phyloP scores from a whole-genome alignment of 148 eudicot genomes.

The Pouteria glomerata region DNA sequence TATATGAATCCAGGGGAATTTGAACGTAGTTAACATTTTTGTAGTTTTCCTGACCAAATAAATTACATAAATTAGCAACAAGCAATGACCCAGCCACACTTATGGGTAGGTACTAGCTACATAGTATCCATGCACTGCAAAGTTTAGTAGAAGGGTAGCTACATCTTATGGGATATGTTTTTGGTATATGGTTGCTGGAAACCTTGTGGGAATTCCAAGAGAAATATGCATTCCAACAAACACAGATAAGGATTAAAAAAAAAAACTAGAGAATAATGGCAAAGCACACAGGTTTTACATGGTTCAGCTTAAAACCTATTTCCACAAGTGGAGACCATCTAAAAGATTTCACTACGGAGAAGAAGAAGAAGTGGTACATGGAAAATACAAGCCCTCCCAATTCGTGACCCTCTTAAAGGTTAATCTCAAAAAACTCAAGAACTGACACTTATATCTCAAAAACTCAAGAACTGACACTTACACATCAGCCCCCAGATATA shows the following conservation, averaged over 20 bases:
- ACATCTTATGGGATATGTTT: neutral
- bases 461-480: too few species aligned
- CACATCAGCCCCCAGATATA: too few species aligned
- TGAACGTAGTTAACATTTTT: too few species aligned
- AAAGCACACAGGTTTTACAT: neutral
- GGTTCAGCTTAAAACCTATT: neutral
- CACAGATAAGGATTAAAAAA: neutral
- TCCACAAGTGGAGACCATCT: neutral
- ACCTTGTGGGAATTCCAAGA: neutral
- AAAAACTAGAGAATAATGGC: neutral
- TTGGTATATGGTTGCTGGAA: neutral
- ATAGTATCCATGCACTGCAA: neutral
- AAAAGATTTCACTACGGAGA: neutral
- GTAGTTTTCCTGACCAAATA: too few species aligned
- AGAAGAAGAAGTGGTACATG: neutral
- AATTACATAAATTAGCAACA: too few species aligned
- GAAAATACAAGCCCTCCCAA: neutral
- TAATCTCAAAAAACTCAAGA: neutral
- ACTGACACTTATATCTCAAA: neutral
- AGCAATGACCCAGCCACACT: too few species aligned
- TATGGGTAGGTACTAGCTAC: too few species aligned
- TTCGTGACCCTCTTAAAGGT: neutral
- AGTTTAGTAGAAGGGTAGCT: neutral
- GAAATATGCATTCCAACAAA: neutral
- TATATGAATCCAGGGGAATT: too few species aligned